These are phyloP conservation scores for Blepharisma stoltei DNA, from an alignment of 73 alveolate genomes.

Conservation along the genomic window DNA sequence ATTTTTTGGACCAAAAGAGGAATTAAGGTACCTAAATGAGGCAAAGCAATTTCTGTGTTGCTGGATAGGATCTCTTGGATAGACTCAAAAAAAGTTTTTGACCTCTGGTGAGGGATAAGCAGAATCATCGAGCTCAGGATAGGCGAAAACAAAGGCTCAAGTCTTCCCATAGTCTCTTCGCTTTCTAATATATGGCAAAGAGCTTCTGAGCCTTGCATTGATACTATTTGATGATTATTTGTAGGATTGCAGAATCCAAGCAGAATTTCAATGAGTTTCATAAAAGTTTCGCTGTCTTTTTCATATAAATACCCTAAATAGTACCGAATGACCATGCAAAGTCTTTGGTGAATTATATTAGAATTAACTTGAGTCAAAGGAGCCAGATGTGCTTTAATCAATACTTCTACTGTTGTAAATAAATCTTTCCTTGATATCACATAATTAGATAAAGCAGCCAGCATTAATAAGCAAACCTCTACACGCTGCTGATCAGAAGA, in stretches of 20 bases:
- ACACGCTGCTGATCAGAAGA: constrained; percentile 6
- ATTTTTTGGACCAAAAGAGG: constrained; percentile 14
- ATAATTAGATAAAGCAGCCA: not conserved
- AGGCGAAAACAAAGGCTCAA: not conserved
- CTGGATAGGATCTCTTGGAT: not conserved
- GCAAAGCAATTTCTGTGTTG: not conserved
- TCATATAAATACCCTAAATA: not conserved
- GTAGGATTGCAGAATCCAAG: not conserved
- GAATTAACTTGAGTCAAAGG: not conserved
- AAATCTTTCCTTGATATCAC: constrained; percentile 8
- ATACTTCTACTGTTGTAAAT: not conserved
- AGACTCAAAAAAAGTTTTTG: constrained; percentile 29
- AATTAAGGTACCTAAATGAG: not conserved
- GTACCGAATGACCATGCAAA: constrained; percentile 11
- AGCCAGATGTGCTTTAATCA: not conserved
- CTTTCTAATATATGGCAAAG: not conserved
- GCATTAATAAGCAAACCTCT: constrained; percentile 10
- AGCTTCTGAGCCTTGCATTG: constrained; percentile 27
- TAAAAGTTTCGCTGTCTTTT: not conserved
- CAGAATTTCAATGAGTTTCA: not conserved
- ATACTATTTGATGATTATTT: not conserved
- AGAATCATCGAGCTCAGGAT: not conserved
- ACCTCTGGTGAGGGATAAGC: not conserved
- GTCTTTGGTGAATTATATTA: not conserved
- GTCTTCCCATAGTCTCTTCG: constrained; percentile 9